These are phyloP conservation scores for Saturnispora dispora DNA, from an alignment of 805 yeast genomes.

Conservation along the genomic window DNA sequence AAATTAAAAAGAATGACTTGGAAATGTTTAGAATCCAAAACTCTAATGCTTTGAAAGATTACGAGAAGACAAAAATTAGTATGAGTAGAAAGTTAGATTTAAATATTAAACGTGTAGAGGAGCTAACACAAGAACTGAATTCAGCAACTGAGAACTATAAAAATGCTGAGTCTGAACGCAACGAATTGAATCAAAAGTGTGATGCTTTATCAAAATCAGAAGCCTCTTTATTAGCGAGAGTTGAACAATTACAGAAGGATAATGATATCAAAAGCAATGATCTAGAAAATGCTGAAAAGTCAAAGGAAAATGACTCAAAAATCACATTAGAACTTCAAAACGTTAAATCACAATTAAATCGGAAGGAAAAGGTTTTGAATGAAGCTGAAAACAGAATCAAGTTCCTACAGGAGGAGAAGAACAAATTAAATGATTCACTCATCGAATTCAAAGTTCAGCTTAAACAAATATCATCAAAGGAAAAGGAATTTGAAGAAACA, in stretches of 20 bases:
- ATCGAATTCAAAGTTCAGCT: constrained; percentile 34
- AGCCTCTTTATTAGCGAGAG: constrained; percentile 21
- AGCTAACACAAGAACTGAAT: constrained; percentile 15
- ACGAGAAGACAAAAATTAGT: constrained; percentile 23
- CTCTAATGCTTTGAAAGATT: constrained; percentile 28
- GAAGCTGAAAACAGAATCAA: constrained; percentile 32
- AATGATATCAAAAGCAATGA: constrained; percentile 22
- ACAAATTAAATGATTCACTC: constrained; percentile 30
- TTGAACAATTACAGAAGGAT: constrained; percentile 29
- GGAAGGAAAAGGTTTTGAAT: constrained; percentile 34
- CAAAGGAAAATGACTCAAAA: constrained; percentile 34
- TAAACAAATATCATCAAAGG: constrained; percentile 31
- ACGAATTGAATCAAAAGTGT: constrained; percentile 9
- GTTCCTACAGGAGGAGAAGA: constrained; percentile 32
- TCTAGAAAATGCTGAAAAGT: constrained; percentile 31
- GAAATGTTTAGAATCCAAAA: constrained; percentile 30
- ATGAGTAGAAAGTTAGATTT: constrained; percentile 20
- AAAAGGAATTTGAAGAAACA: constrained; percentile 29
- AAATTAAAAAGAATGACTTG: constrained; percentile 15
- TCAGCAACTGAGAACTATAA: constrained; percentile 15
- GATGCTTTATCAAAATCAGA: constrained; percentile 23
- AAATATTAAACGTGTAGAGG: constrained; percentile 12
- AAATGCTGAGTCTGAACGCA: constrained; percentile 13
- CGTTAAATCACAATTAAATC: constrained; percentile 34
- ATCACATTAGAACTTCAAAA: constrained; percentile 42